Evolutionary conservation across 1,284 basidiomycete genomes (phyloP), one percentile per base, ranked within the genome.

Genomic region (Ceratobasidium sp.): DNA sequence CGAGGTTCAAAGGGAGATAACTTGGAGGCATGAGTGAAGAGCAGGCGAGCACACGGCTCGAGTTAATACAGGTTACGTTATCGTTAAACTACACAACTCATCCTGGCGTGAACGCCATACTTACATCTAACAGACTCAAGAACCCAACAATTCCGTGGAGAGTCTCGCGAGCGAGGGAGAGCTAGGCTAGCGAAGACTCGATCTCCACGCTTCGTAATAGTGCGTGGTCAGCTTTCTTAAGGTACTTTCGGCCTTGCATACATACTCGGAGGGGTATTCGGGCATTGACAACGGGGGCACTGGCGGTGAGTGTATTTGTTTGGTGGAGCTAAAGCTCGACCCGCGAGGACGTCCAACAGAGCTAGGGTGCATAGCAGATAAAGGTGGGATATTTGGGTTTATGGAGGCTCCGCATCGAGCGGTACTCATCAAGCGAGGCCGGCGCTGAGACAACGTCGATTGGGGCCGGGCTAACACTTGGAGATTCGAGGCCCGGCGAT

Each of bases 81-180:
- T n/a, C 11, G 24, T 27, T 63, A n/a, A 41, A 22, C 41, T 16
- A 27, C 5, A 27, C 9, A n/a, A 19, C 19, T 24, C 11, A n/a
- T 16, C 34, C 14, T 31, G 61, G 43, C 14, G 22, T 31, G 22
- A 24, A 11, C 19, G 16, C 13, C 27, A 4, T 41, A 13, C 61
- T 63, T 37, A 63, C 61, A 19, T 63, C 61, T 9, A 43, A 27
- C n/a, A 63, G 16, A 63, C 9, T 39, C 61, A 29, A 63, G 41
- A 43, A 63, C 61, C 61, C 61, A 63, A 22, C 31, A 48, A 1
- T 48, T 63, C 14, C 16, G 39, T 24, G 61, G 29, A 29, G 34
- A 37, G 11, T 16, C 27, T 14, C 8, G 24, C 13, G 39, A 11
- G 7, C 43, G 22, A 29, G 61, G 22, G 16, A 48, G 39, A 9